A percentile compares a stretch with the other conserved stretches of the same genome.
These are phyloP conservation scores for Solanum appendiculatum DNA, from an alignment of 257 asterid genomes.

Conservation along the genomic window DNA sequence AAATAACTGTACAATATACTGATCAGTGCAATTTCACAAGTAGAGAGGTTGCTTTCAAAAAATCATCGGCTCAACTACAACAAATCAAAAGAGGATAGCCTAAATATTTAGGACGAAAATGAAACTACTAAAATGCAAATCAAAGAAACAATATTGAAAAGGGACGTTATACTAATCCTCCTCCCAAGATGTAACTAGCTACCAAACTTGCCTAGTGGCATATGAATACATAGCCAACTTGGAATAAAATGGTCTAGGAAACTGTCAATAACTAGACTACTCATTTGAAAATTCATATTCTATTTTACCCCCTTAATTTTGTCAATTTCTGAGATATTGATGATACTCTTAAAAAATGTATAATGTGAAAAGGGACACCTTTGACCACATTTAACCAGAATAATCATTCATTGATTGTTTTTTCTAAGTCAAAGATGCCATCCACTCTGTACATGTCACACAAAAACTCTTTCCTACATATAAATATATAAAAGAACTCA, in stretches of 20 bases:
- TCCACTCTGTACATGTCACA: not conserved
- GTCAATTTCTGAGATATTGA: not conserved
- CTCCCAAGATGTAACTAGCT: not conserved
- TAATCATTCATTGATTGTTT: not conserved
- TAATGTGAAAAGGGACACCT: not conserved
- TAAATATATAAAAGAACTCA: not conserved
- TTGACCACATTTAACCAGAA: not conserved
- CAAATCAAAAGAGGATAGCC: not conserved
- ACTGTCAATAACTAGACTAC: not conserved
- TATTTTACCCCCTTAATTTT: not conserved
- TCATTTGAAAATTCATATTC: not conserved
- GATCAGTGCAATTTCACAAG: not conserved
- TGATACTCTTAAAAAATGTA: not conserved
- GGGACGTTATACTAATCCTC: not conserved
- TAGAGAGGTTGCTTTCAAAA: not conserved
- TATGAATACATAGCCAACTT: not conserved
- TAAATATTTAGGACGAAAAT: not conserved
- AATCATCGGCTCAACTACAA: accelerated
- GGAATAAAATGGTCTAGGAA: not conserved
- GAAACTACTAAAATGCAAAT: not conserved
- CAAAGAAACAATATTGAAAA: not conserved
- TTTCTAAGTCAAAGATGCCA: not conserved
- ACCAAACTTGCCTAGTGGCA: not conserved
- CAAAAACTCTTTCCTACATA: not conserved
- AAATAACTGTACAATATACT: not conserved